Base-by-base conservation (phyloP, 345 rosid genomes). In the thale cress (Arabidopsis thaliana) region DNA sequence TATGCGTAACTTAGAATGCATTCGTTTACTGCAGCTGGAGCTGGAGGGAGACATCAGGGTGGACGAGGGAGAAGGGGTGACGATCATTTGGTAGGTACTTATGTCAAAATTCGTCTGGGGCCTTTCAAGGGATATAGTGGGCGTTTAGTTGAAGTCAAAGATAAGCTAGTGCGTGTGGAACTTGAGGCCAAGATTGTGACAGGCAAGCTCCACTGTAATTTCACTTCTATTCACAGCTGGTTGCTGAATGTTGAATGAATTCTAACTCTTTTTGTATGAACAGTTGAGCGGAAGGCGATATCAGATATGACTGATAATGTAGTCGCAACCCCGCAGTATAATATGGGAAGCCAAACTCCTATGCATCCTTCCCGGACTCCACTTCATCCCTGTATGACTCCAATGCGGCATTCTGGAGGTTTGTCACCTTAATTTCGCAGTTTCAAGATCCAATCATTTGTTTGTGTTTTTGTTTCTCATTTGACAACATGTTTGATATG, bases 301-400 rank as follows among this genome's bases (percentile, higher is more conserved):
- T 86, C 93, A 5, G 92, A 89, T 63, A 88, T 11, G 25, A 25
- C 16, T 8, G 57, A 85, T 71, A 87, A 82, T 34, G 84, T 88
- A 14, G 83, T 91, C 7, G 67, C 84, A 73, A 52, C 42, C 24
- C 65, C 87, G 53, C 85, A 90, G 76, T 87, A 85, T 81, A 89
- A 88, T 32, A 82, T 89, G 87, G 97, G 98, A 76, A 93, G 91
- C 76, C 96, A 89, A 82, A 91, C 96, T 20, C 96, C 96, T 11
- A 83, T 93, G 86, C 96, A 87, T 83, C 89, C 97, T 77, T 88
- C 97, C 23, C 84, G 93, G 60, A 93, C 98, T 75, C 98, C 97
- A 42, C 59, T 91, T 69, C 98, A 85, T 84, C 90, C 92, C 9
- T 89, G 79, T 71, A 93, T 84, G 92, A 93, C 96, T 41, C 96